phyloP scores from a whole-genome alignment of 2,329 filamentous ascomycete genomes.

The Colletotrichum sp. region DNA sequence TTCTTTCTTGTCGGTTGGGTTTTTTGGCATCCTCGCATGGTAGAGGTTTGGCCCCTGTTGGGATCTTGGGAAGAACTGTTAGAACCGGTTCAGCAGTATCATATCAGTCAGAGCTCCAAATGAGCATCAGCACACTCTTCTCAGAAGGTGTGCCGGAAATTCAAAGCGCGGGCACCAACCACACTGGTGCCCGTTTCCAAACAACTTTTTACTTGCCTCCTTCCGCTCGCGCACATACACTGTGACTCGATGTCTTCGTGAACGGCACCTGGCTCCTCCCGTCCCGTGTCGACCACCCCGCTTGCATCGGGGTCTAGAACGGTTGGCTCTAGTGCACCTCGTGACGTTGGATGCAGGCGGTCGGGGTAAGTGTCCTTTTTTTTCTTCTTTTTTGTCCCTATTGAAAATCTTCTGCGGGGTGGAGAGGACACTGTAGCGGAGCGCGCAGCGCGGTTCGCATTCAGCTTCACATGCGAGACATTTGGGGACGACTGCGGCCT shows the following conservation, averaged over 20 bases:
- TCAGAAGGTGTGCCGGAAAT: neutral
- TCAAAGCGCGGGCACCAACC: neutral
- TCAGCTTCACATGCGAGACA: slow-evolving; percentile 22
- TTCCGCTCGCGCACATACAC: neutral
- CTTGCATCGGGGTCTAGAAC: slow-evolving; percentile 11
- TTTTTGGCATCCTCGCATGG: neutral
- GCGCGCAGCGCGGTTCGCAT: neutral
- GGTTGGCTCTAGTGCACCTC: slow-evolving; percentile 6
- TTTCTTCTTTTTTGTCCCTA: neutral
- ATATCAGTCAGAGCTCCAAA: neutral
- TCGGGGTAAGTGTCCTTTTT: neutral
- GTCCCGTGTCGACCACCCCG: neutral
- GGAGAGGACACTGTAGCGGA: neutral
- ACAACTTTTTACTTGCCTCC: neutral
- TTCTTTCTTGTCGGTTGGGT: neutral
- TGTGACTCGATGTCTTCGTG: neutral
- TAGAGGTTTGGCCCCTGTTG: neutral
- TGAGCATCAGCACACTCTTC: neutral
- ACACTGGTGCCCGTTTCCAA: neutral
- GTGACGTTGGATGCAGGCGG: slow-evolving; percentile 15
- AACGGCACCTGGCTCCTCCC: neutral
- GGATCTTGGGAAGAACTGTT: neutral
- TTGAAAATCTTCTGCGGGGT: no score
- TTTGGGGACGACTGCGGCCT: neutral
- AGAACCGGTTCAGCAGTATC: neutral